Percentiles rank a stretch among this genome's conserved stretches.
Conservation (phyloP, 2,329 filamentous ascomycete genomes). For the Sporothrix pallida region DNA sequence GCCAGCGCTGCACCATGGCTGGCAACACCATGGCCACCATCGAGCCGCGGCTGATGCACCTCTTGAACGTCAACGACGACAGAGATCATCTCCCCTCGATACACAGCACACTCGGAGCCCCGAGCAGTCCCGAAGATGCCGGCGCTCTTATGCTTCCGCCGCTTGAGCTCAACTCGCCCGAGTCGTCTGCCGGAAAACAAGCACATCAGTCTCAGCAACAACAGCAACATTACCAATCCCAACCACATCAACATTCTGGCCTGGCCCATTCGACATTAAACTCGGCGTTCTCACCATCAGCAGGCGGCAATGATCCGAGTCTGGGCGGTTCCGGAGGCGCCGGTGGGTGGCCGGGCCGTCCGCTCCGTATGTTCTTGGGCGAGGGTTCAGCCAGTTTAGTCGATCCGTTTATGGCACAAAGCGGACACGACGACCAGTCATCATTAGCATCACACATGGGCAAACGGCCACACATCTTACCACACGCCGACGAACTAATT, state of each 20-base stretch:
- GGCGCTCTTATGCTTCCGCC: slow-evolving; percentile 52
- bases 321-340: slow-evolving; percentile 1
- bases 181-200: slow-evolving; percentile 41
- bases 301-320: slow-evolving; percentile 25
- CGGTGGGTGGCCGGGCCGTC: slow-evolving; percentile 30
- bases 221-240: slow-evolving; percentile 11
- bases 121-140: slow-evolving; percentile 28
- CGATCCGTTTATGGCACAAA: background rate
- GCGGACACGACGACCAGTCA: slow-evolving; percentile 48
- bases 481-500: slow-evolving; percentile 65
- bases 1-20: slow-evolving; percentile 58
- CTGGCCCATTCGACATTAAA: background rate
- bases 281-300: slow-evolving; percentile 21
- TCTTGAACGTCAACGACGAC: slow-evolving; percentile 61
- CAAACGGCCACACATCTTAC: slow-evolving; percentile 36
- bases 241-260: slow-evolving; percentile 19
- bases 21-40: slow-evolving; percentile 69
- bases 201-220: slow-evolving; percentile 17
- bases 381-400: slow-evolving; percentile 21
- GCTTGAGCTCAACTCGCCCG: slow-evolving; percentile 57
- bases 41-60: slow-evolving; percentile 69
- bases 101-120: slow-evolving; percentile 52
- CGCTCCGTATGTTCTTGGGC: slow-evolving; percentile 32
- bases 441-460: slow-evolving; percentile 31
- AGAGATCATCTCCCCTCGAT: slow-evolving; percentile 42